Conservation (phyloP, 1,284 basidiomycete genomes). For the Ganoderma meredithae region DNA sequence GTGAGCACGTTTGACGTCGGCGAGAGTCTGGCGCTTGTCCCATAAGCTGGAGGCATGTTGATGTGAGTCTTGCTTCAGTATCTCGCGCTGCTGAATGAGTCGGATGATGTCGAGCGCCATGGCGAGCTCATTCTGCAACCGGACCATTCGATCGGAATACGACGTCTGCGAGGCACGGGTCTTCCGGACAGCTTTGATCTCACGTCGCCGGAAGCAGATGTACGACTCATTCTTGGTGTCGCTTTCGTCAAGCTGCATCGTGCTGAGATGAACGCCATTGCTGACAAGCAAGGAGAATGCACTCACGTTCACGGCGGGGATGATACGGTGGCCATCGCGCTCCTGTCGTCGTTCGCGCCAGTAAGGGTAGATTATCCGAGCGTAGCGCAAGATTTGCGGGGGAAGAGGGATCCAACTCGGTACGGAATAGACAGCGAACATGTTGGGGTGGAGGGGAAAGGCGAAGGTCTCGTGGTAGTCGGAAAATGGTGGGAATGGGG, state of each 20-base stretch:
- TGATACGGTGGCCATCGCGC: slow-evolving; percentile 42
- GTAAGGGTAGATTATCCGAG: slow-evolving; percentile 40
- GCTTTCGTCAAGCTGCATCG: slow-evolving; percentile 83
- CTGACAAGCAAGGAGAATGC: background rate
- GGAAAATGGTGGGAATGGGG: slow-evolving; percentile 78
- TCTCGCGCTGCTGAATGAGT: slow-evolving; percentile 77
- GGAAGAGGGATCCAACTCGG: slow-evolving; percentile 40
- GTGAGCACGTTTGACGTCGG: slow-evolving; percentile 83
- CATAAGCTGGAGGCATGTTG: slow-evolving; percentile 74
- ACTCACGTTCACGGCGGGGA: slow-evolving; percentile 43
- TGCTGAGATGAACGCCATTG: background rate
- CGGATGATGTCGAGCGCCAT: slow-evolving; percentile 79
- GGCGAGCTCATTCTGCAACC: slow-evolving; percentile 80
- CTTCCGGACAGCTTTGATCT: slow-evolving; percentile 94
- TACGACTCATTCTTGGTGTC: slow-evolving; percentile 94
- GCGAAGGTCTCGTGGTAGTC: slow-evolving; percentile 53
- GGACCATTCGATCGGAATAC: slow-evolving; percentile 87
- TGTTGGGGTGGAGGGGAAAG: slow-evolving; percentile 31
- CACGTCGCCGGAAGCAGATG: slow-evolving; percentile 96
- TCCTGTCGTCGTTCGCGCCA: slow-evolving; percentile 44
- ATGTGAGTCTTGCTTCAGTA: slow-evolving; percentile 71
- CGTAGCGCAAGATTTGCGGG: slow-evolving; percentile 35
- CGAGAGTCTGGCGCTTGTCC: slow-evolving; percentile 79
- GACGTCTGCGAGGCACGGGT: slow-evolving; percentile 91
- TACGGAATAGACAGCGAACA: slow-evolving; percentile 40